Conservation (phyloP, 805 yeast species). For the Yarrowia deformans region DNA sequence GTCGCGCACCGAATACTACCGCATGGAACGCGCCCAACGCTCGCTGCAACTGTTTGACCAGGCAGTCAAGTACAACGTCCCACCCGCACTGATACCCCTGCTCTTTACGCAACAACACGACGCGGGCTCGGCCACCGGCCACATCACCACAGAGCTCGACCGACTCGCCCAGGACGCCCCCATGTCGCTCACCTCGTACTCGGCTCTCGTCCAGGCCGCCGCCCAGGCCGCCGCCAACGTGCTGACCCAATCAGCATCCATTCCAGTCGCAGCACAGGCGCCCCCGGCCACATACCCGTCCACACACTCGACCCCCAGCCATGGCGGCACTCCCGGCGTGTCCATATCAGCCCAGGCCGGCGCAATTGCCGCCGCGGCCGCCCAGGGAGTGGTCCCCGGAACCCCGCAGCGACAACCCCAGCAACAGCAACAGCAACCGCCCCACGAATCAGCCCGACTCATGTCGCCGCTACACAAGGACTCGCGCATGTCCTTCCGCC, state of each 20-base stretch:
- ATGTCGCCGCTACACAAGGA: conserved; percentile 39
- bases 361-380: conserved; percentile 42
- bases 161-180: conserved; percentile 27
- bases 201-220: conserved; percentile 36
- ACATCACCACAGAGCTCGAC: conserved; percentile 43
- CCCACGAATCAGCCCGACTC: conserved; percentile 35
- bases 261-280: conserved; percentile 18
- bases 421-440: neutral
- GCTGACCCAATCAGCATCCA: conserved; percentile 24
- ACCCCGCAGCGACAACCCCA: conserved; percentile 6
- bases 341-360: conserved; percentile 40
- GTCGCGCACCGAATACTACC: conserved; percentile 80
- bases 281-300: conserved; percentile 18
- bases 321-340: conserved; percentile 25
- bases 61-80: conserved; percentile 68
- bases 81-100: conserved; percentile 66
- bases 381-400: conserved; percentile 38
- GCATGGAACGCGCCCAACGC: conserved; percentile 65
- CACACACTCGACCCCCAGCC: conserved; percentile 29
- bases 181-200: conserved; percentile 8
- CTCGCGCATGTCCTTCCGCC: conserved; percentile 41
- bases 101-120: conserved; percentile 56
- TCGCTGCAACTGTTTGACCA: conserved; percentile 67
- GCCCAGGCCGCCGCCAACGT: conserved; percentile 29
- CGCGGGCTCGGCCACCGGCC: conserved; percentile 48